These are phyloP conservation scores for Macrocystidia cucumis DNA, from an alignment of 1,284 basidiomycete genomes.

Conservation along the genomic window DNA sequence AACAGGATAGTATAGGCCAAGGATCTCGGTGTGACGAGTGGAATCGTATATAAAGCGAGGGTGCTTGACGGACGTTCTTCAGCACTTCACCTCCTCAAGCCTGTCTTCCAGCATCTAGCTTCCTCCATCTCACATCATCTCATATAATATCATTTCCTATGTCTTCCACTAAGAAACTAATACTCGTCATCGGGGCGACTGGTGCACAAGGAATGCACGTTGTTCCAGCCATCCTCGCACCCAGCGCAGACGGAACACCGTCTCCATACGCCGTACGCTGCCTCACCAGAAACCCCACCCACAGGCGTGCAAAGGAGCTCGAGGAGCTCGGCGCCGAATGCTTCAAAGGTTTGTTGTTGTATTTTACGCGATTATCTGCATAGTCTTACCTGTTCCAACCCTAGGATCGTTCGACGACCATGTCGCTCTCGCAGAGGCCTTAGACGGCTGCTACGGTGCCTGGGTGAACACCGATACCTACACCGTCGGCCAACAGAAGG, in stretches of 20 bases:
- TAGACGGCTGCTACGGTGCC: conserved; percentile 35
- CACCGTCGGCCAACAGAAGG: conserved; percentile 40
- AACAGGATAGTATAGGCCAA: no score
- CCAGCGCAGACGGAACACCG: conserved; percentile 26
- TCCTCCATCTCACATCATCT: no score
- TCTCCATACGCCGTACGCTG: conserved; percentile 40
- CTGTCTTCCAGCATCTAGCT: no score
- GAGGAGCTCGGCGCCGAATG: conserved; percentile 31
- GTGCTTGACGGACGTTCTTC: no score
- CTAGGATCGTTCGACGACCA: conserved; percentile 28
- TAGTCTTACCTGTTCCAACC: no score
- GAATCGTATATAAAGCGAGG: no score
- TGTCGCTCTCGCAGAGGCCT: conserved; percentile 20
- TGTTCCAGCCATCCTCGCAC: conserved; percentile 33
- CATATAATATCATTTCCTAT: no score
- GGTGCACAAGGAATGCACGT: conserved; percentile 42
- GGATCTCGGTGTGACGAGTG: no score
- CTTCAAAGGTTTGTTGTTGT: conserved; percentile 39
- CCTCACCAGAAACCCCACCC: conserved; percentile 34
- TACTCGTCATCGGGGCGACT: conserved; percentile 45
- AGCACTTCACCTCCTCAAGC: no score
- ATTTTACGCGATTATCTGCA: no score
- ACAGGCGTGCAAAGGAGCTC: conserved; percentile 27
- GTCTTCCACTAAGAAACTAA: conserved; percentile 25
- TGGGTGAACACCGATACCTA: conserved; percentile 41